Evolutionary conservation across 192 early-diverging fungal species (phyloP), one percentile per base, ranked within the genome.

Genomic region (Lunasporangiospora selenospora): DNA sequence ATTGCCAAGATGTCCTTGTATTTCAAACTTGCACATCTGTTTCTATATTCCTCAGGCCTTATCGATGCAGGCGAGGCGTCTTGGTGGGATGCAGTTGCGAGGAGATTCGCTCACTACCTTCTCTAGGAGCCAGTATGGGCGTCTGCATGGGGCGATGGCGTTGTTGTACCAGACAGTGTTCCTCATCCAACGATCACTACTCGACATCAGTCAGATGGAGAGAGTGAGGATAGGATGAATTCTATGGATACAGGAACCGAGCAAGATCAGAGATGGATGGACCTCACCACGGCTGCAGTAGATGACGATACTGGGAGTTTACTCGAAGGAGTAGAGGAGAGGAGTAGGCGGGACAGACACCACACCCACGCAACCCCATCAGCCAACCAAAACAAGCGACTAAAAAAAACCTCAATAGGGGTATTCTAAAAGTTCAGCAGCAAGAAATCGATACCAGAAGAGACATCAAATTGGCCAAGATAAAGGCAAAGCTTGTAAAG

Each of bases 1-100:
- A 53, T 53, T 53, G 12, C 50, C 50, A 53, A 53, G 33, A 53
- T 53, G 34, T 53, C 19, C 6, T 32, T 21, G 18, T n/a, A 52
- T 21, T 52, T 52, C 33, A 53, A 53, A 23, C 10, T 24, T 53
- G 50, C 50, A 3, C 50, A 53, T 21, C 50, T 30, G 33, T 38
- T 53, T 15, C 50, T 18, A 19, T 13, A 53, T 53, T 37, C 50
- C 21, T 53, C 21, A 34, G 21, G 1, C 33, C 13, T 13, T 0
- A 12, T n/a, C 50, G 15, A 4, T 6, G 26, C 33, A 21, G 50
- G 26, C 3, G 50, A 53, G 21, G 6, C 15, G 34, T 37, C 33
- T 53, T 53, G 50, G 50, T 23, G 23, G 21, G 50, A 53, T 53
- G 33, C 50, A 13, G 50, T 53, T 34, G 23, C 33, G 34, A 34